Evolutionary conservation across 148 eudicot genomes (phyloP).

Genomic region (Chenopodium formosanum): DNA sequence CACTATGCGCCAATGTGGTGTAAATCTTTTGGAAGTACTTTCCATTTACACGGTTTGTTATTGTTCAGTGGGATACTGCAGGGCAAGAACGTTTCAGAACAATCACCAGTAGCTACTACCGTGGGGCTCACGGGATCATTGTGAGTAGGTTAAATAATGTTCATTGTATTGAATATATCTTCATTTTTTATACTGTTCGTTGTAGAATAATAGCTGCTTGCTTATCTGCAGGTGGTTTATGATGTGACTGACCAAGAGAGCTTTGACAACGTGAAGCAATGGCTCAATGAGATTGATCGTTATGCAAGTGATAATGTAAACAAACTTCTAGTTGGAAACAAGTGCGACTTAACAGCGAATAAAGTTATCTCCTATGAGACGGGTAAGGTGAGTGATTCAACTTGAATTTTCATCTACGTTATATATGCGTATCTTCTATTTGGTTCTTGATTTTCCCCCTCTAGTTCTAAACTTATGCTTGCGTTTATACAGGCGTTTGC

Average conservation of each 20-base stretch:
- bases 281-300: conserved; percentile 75
- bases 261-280: conserved; percentile 71
- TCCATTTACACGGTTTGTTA: background rate
- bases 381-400: conserved; percentile 49
- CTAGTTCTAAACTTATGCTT: background rate
- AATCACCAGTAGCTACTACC: conserved; percentile 55
- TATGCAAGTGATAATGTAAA: conserved; percentile 76
- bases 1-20: background rate
- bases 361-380: conserved; percentile 63
- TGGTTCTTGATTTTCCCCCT: background rate
- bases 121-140: conserved; percentile 55
- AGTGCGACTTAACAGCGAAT: conserved; percentile 58
- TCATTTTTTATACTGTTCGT: background rate
- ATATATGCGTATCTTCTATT: background rate
- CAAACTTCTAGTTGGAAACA: conserved; percentile 78
- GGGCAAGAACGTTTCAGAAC: conserved; percentile 58
- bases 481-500: conserved; percentile 53
- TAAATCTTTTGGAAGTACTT: background rate
- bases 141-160: conserved; percentile 28
- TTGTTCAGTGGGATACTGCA: conserved; percentile 51
- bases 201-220: background rate
- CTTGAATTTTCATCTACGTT: background rate
- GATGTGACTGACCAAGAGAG: conserved; percentile 76
- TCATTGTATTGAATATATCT: background rate
- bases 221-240: conserved; percentile 60